Evolutionary conservation across 768 basidiomycete genomes (phyloP).

Genomic region (Phaeotremella skinneri): DNA sequence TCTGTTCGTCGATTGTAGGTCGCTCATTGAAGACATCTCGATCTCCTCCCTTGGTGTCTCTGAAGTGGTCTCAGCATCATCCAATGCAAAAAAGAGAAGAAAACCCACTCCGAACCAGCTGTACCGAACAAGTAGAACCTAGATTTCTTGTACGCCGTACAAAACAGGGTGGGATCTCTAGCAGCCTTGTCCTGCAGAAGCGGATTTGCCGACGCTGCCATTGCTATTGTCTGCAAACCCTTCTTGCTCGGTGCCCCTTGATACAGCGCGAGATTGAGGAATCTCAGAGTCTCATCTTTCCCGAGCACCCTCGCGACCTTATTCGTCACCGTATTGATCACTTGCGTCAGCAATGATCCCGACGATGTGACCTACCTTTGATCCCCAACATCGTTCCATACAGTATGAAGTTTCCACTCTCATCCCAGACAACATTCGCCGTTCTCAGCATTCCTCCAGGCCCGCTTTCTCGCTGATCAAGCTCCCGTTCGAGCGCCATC

Average conservation of each 20-base stretch:
- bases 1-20: constrained; percentile 93
- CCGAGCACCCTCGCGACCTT: constrained; percentile 82
- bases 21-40: constrained; percentile 98
- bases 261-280: constrained; percentile 81
- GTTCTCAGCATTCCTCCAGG: constrained; percentile 58
- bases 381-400: constrained; percentile 93
- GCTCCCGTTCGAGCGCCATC: constrained; percentile 85
- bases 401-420: constrained; percentile 88
- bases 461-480: constrained; percentile 64
- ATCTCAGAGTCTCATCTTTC: constrained; percentile 89
- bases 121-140: constrained; percentile 95
- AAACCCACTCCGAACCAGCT: constrained; percentile 77
- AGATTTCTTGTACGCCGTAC: constrained; percentile 86
- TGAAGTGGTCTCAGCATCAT: constrained; percentile 46
- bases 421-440: constrained; percentile 95
- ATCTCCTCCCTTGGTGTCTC: constrained; percentile 75
- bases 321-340: constrained; percentile 92
- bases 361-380: constrained; percentile 64
- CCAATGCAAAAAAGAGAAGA: background rate
- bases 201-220: constrained; percentile 94
- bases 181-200: constrained; percentile 79
- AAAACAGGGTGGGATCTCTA: constrained; percentile 87
- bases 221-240: constrained; percentile 81
- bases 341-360: constrained; percentile 54
- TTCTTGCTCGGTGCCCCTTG: constrained; percentile 92